Percentiles rank a stretch among this genome's conserved stretches.
Conservation (phyloP, 2,329 filamentous ascomycete species). For the Colletotrichum paranaense region DNA sequence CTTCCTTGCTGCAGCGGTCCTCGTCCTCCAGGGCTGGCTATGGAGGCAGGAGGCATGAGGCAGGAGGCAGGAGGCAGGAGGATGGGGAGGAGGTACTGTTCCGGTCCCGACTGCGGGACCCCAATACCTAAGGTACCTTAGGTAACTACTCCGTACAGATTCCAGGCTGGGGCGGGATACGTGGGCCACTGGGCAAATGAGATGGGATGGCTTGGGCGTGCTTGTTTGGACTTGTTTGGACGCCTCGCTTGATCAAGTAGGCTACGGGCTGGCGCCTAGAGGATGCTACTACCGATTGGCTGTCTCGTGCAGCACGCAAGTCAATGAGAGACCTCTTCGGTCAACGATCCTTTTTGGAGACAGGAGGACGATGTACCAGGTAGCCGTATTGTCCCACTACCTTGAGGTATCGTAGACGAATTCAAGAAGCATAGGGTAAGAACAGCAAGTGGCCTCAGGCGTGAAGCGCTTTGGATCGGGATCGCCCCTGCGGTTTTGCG, state of each 20-base stretch:
- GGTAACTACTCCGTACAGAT: background rate
- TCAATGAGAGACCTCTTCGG: slow-evolving; percentile 10
- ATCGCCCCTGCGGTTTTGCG: slow-evolving; percentile 28
- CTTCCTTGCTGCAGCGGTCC: slow-evolving; percentile 2
- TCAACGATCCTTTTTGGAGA: background rate
- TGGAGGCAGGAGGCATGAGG: background rate
- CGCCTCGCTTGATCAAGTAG: slow-evolving; percentile 12
- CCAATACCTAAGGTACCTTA: too few species aligned
- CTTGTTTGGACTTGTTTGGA: slow-evolving; percentile 24
- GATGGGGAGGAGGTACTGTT: background rate
- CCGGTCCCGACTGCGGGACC: background rate
- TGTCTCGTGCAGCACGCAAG: slow-evolving; percentile 8
- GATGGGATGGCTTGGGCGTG: slow-evolving; percentile 20
- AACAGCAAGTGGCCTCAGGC: background rate
- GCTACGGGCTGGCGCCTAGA: slow-evolving; percentile 7
- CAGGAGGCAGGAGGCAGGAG: too few species aligned
- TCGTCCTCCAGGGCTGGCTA: background rate
- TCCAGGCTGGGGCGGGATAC: background rate
- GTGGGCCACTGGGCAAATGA: background rate
- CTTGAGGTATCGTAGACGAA: background rate
- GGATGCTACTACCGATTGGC: slow-evolving; percentile 9
- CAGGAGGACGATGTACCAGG: background rate
- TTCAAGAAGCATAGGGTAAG: background rate
- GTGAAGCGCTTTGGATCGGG: slow-evolving; percentile 32
- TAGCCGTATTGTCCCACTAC: background rate